phyloP scores from a whole-genome alignment of 2,329 filamentous ascomycete species.

The Aureobasidium sp. region DNA sequence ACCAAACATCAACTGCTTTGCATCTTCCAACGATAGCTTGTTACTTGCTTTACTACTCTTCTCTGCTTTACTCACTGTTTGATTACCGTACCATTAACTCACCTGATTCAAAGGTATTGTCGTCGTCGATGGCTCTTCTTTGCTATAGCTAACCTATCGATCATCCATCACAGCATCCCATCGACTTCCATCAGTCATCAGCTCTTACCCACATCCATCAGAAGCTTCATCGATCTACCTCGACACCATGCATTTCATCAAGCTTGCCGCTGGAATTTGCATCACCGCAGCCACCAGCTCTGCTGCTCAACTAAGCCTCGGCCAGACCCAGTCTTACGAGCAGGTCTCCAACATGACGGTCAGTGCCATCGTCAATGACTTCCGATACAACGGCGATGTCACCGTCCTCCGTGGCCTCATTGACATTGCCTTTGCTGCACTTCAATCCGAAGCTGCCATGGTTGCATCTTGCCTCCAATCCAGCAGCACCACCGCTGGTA shows the following conservation, averaged over 20 bases:
- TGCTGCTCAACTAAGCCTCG: not conserved
- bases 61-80: slow-evolving; percentile 9
- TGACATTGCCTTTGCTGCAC: slow-evolving; percentile 11
- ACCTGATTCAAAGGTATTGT: not conserved
- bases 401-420: slow-evolving; percentile 13
- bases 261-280: not conserved
- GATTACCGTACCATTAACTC: not conserved
- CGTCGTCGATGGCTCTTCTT: not conserved
- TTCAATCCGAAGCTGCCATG: slow-evolving; percentile 10
- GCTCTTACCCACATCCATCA: slow-evolving; percentile 3
- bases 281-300: not conserved
- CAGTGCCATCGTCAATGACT: slow-evolving; percentile 14
- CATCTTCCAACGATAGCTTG: slow-evolving; percentile 11
- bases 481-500: not conserved
- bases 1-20: slow-evolving; percentile 7
- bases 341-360: slow-evolving; percentile 9
- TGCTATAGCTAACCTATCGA: not conserved
- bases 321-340: slow-evolving; percentile 9
- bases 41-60: not conserved
- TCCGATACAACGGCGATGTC: slow-evolving; percentile 11
- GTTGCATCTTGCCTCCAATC: slow-evolving; percentile 3
- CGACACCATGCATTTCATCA: slow-evolving; percentile 11
- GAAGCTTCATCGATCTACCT: slow-evolving; percentile 6
- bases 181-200: slow-evolving; percentile 8
- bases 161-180: not conserved